Evolutionary conservation across 306 rosid genomes (phyloP), one percentile per base, ranked within the genome.

Genomic region (Acacia acuminata): DNA sequence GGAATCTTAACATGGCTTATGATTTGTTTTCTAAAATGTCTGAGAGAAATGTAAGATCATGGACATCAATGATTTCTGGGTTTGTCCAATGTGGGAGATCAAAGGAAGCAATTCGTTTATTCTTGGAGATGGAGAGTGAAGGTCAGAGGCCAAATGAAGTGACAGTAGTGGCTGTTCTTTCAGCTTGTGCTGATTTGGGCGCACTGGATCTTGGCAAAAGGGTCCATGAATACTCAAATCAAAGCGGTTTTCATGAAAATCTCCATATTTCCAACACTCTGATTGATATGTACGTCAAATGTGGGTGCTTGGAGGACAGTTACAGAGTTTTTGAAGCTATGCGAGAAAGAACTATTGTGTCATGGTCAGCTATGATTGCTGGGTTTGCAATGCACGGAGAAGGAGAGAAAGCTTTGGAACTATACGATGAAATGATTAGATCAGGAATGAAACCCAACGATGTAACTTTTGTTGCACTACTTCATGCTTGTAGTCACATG

Each of bases 401-500:
- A 60, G 90, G 89, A 20, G 94, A 73, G 83, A 88, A 83, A 64
- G 89, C 92, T 50, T 81, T 87, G 82, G 47, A 63, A 17, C 71
- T 90, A 16, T 88, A 82, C 78, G 67, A 73, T 51, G 15, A 75
- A 66, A 88, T 87, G 94, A 75, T 84, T 61, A 65, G 58, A 73
- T 63, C n/a, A 20, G 87, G 87, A 32, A 42, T 90, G 83, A 73
- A 83, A 64, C 94, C 89, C 20, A 90, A 88, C 78, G 84, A 66
- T 50, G 88, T 88, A 19, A 87, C 90, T 67, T 88, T 88, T 27
- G 50, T 90, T 6, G 90, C 89, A 2, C 78, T 88, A 44, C 85
- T 87, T 84, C 92, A 90, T 83, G 94, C 94, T 68, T 90, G 89
- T 82, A 87, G 92, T 38, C 90, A 88, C 82, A 83, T 90, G 83